Base-by-base conservation (phyloP, 2,329 filamentous ascomycete genomes). In the Fusarium drepaniforme region DNA sequence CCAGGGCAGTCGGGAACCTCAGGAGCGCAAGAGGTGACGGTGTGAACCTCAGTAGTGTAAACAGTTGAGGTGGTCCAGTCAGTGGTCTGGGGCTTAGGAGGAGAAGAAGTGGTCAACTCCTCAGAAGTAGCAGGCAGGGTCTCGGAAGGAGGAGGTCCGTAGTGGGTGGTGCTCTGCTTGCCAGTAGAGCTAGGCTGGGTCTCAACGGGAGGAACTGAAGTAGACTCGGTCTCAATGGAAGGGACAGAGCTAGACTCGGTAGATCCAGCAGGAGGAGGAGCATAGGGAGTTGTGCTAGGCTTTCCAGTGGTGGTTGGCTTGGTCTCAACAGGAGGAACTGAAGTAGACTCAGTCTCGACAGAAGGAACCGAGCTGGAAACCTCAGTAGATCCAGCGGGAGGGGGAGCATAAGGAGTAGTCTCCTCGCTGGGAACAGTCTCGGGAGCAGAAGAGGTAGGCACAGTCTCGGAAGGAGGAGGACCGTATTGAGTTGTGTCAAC, bases 21-120 rank as follows among this genome's bases (percentile, higher is more conserved):
- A 15, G 74, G 65, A 16, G 70, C 42, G 7, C 74, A 75, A 37
- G 58, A 59, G 4, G 73, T 75, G 44, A 75, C 56, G 1, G 74
- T 75, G 6, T 66, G 69, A 5, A 76, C 18, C 9, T 53, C 35
- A 4, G 74, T 76, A n/a, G 74, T 76, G 71, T 76, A 76, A 12
- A 76, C 62, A 13, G 74, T 76, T 4, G 71, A 75, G 23, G 74
- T 76, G 3, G 68, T 64, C 62, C 37, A 58, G 15, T 21, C 59
- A n/a, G 59, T 62, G 11, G 59, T 58, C 35, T 16, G 44, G 44
- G 44, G 25, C 46, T 51, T 35, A 13, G n/a, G n/a, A n/a, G n/a
- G n/a, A 21, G 25, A 23, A n/a, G 28, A 57, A 11, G 51, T 33
- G 11, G 28, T 57, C 25, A 35, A 9, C 28, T 33, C n/a, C 59